Percentiles rank a stretch among this genome's conserved stretches.
These are phyloP conservation scores for Gossypium australe DNA, from an alignment of 345 rosid genomes.

Conservation along the genomic window DNA sequence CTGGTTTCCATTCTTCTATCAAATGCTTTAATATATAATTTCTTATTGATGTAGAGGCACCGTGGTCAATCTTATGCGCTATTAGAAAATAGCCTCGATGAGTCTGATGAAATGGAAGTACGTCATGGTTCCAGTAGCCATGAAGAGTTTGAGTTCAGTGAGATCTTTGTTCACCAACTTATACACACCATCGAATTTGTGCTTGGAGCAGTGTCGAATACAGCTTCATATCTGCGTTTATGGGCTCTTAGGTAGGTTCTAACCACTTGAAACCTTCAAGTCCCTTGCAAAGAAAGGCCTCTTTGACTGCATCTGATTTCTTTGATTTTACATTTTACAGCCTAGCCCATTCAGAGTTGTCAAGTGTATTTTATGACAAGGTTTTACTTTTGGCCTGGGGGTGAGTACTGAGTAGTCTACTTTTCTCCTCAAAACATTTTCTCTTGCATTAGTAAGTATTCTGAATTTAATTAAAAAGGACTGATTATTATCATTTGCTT, in stretches of 20 bases:
- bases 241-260: constrained; percentile 64
- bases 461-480: not conserved
- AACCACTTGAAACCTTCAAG: not conserved
- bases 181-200: constrained; percentile 68
- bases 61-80: constrained; percentile 43
- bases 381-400: constrained; percentile 58
- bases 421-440: not conserved
- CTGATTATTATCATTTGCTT: not conserved
- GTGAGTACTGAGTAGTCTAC: constrained; percentile 36
- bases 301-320: constrained; percentile 12
- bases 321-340: constrained; percentile 24
- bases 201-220: constrained; percentile 64
- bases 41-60: constrained; percentile 34
- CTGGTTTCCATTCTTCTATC: not conserved
- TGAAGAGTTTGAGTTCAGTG: constrained; percentile 64
- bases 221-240: constrained; percentile 59
- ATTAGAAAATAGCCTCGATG: constrained; percentile 29
- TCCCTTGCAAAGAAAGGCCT: not conserved
- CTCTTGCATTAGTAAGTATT: not conserved
- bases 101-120: constrained; percentile 37
- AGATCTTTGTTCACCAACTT: constrained; percentile 63
- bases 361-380: constrained; percentile 63
- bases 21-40: not conserved
- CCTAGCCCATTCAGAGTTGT: constrained; percentile 63
- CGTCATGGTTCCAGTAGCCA: constrained; percentile 33